Base-by-base conservation (phyloP, 1,139 yeast genomes). In the Kodamaea sp. region DNA sequence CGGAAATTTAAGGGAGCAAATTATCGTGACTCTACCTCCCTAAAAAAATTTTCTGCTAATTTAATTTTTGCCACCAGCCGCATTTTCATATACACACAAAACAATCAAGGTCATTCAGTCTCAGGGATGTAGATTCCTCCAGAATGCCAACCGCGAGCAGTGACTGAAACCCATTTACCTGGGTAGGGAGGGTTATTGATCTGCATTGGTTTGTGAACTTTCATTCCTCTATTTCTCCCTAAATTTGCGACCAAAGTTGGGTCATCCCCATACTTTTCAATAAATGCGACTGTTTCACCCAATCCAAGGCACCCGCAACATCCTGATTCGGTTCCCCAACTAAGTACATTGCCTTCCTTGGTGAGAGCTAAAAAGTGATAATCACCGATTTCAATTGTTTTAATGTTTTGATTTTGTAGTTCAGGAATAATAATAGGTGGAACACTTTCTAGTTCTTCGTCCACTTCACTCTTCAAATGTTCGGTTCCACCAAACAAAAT, bases 81-180 rank as follows among this genome's bases (percentile, higher is more conserved):
- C 11, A 15, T 34, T 28, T 34, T 23, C 34, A 12, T 23, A 12
- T 10, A 4, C 23, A 31, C 8, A 12, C 12, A n/a, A 29, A n/a
- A 12, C 10, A n/a, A 10, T n/a, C n/a, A 10, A 9, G 32, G 15
- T n/a, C 12, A 6, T n/a, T 9, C 29, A 8, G 20, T 15, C 4
- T 30, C 29, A 2, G 57, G 53, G n/a, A 62, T 54, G 37, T 50
- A 63, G 11, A 67, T 57, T 1, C 73, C 92, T 32, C 81, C 80
- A 1, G 88, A 78, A 42, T 84, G 94, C 94, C 92, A 84, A 2
- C 95, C 95, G n/a, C 81, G 78, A 8, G 88, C 85, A 2, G 84
- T 72, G 35, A 81, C 70, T 1, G 78, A 76, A 45, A 53, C 50
- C 76, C 76, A 56, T 49, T 70, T 64, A 0, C 78, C 79, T 2